Conservation (phyloP, 495 filamentous ascomycete genomes). For the Tuber microsphaerosporum region DNA sequence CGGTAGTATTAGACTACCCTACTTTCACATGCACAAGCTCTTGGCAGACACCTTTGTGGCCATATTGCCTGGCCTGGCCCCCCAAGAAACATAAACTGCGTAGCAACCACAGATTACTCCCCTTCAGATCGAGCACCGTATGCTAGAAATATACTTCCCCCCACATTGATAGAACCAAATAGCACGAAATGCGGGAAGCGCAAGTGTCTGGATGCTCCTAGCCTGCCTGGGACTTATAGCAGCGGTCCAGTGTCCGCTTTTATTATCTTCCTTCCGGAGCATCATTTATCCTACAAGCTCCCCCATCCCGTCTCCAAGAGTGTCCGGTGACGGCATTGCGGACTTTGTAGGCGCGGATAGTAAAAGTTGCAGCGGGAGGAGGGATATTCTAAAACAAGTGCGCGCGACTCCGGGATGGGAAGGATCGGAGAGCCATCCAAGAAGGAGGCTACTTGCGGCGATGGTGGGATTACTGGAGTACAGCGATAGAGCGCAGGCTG, state of each 20-base stretch:
- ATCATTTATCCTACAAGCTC: neutral
- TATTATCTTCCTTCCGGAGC: slow-evolving; percentile 23
- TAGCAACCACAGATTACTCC: neutral
- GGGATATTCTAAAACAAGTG: slow-evolving; percentile 27
- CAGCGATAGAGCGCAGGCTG: slow-evolving; percentile 30
- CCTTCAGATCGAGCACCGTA: slow-evolving; percentile 6
- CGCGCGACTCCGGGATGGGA: slow-evolving; percentile 31
- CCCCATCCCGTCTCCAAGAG: neutral
- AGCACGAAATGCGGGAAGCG: neutral
- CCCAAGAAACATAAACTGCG: slow-evolving; percentile 11
- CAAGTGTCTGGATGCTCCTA: slow-evolving; percentile 19
- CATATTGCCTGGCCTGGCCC: slow-evolving; percentile 10
- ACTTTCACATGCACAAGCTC: neutral
- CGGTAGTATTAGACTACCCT: neutral
- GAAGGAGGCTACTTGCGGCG: slow-evolving; percentile 40
- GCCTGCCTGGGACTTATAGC: slow-evolving; percentile 26
- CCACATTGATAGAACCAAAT: neutral
- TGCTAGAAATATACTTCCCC: slow-evolving; percentile 15
- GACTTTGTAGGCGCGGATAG: neutral
- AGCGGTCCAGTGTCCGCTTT: slow-evolving; percentile 27
- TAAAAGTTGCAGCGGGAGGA: neutral
- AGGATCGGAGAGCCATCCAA: slow-evolving; percentile 31
- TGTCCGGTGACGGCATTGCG: neutral
- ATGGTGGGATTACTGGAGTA: slow-evolving; percentile 41
- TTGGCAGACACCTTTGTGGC: slow-evolving; percentile 33